Base-by-base conservation (phyloP, 2,329 filamentous ascomycete genomes). In the Monilinia fructicola region DNA sequence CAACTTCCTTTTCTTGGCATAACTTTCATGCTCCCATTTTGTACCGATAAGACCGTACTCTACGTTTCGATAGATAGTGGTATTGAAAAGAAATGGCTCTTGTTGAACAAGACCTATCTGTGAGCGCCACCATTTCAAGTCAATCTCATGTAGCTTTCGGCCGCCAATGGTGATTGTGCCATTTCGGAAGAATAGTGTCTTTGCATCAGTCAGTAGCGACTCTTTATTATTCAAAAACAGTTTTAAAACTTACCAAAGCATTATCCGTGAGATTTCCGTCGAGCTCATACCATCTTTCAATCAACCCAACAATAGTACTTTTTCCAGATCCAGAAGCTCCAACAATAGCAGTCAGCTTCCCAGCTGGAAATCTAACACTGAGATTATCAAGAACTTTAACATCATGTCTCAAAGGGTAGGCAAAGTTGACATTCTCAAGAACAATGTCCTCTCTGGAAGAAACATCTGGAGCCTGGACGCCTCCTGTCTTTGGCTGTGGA, bases 271-370 rank as follows among this genome's bases (percentile, higher is more conserved):
- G 42, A 9, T 65, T 65, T 38, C 62, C 79, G 46, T 82, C 79
- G 0, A 89, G 79, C 2, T 86, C 84, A 74, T 92, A 92, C 88
- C 89, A 92, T 42, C 89, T 81, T 73, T 92, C 87, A 3, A 92
- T 79, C 2, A 93, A 78, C 0, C 87, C 88, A 0, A 92, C 85
- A 35, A 92, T 86, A 0, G 90, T 93, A 61, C 87, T 90, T 76
- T 93, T 93, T 0, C 90, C 90, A 5, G 84, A 87, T 0, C 90
- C 90, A 2, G 87, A 90, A 0, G 88, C 85, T 0, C 90, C 90
- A 26, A 93, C 90, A 23, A 93, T 88, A 2, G 90, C 90, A 0
- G 89, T 91, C 2, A 88, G 83, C 73, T 90, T 89, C 26, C 88
- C 87, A 10, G 84, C 81, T 67, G 84, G 80, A 65, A 92, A 84